Conservation (phyloP, 169 alveolate species). For the Eimeria necatrix region DNA sequence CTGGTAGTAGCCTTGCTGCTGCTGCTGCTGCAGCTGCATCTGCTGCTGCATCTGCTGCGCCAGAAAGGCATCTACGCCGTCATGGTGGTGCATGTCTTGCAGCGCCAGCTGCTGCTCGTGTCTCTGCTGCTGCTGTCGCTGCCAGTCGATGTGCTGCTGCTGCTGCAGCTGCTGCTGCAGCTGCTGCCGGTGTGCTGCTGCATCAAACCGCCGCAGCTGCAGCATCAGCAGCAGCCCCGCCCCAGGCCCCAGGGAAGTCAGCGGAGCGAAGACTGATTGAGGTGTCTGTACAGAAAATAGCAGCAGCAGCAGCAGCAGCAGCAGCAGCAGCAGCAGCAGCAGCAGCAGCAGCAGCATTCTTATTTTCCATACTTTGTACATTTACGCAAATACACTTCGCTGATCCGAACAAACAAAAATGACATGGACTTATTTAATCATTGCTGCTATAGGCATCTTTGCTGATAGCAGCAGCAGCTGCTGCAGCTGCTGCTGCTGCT, state of each 20-base stretch:
- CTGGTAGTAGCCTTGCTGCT: neutral
- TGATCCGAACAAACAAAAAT: too few relatives aligned
- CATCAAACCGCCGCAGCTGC: slow-evolving; percentile 42
- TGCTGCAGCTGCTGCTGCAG: slow-evolving; percentile 56
- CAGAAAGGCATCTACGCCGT: neutral
- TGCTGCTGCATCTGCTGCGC: neutral
- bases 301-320: neutral
- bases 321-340: slow-evolving; percentile 12
- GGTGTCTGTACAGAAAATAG: neutral
- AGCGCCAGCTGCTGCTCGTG: slow-evolving; percentile 51
- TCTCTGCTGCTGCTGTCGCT: slow-evolving; percentile 38
- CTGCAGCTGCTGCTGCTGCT: neutral
- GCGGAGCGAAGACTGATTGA: neutral
- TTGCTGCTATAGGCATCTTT: neutral
- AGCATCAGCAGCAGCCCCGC: slow-evolving; percentile 29
- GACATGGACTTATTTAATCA: neutral
- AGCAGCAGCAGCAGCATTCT: slow-evolving; percentile 2
- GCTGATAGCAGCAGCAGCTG: neutral
- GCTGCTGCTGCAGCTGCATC: too few relatives aligned
- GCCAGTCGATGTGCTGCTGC: neutral
- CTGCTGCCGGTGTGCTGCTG: slow-evolving; percentile 16
- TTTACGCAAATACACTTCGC: too few relatives aligned
- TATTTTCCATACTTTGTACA: too few relatives aligned
- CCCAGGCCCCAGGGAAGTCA: neutral
- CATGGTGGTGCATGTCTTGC: slow-evolving; percentile 3